Evolutionary conservation across 2,329 filamentous ascomycete genomes (phyloP).

Genomic region (Aspergillus latus): DNA sequence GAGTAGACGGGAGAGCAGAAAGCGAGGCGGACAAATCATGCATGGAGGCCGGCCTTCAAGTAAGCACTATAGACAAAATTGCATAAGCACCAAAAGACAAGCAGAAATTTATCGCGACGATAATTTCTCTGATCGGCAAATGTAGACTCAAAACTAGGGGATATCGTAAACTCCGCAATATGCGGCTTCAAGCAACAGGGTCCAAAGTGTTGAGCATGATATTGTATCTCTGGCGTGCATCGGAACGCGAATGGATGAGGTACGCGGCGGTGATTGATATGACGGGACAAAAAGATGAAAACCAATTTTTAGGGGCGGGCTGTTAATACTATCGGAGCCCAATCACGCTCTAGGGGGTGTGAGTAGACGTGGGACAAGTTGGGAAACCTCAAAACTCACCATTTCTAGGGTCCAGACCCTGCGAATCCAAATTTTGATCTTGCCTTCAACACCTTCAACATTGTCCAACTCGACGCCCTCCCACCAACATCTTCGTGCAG

Average conservation of each 20-base stretch:
- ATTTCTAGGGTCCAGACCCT: conserved; percentile 99
- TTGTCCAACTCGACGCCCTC: conserved; percentile 89
- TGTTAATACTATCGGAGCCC: conserved; percentile 60
- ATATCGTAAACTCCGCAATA: conserved; percentile 26
- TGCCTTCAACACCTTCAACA: conserved; percentile 86
- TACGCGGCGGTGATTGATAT: conserved; percentile 20
- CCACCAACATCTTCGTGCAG: conserved; percentile 97
- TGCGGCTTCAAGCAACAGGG: conserved; percentile 17
- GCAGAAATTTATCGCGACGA: conserved; percentile 16
- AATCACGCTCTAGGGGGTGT: conserved; percentile 68
- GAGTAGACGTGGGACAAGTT: conserved; percentile 17
- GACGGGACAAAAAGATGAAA: conserved; percentile 24
- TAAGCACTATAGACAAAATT: conserved; percentile 22
- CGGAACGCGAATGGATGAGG: conserved; percentile 1
- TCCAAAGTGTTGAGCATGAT: conserved; percentile 16
- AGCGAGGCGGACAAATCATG: conserved; percentile 12
- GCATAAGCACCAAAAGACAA: conserved; percentile 21
- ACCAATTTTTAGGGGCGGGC: conserved; percentile 16
- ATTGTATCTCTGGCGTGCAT: conserved; percentile 17
- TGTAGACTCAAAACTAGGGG: conserved; percentile 19
- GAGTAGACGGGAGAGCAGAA: neutral
- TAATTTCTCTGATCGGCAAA: conserved; percentile 19
- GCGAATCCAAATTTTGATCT: conserved; percentile 96
- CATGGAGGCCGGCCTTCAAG: conserved; percentile 19
- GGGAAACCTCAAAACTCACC: conserved; percentile 46